Evolutionary conservation across 495 filamentous ascomycete species (phyloP).

Genomic region (Parathielavia hyrcaniae): DNA sequence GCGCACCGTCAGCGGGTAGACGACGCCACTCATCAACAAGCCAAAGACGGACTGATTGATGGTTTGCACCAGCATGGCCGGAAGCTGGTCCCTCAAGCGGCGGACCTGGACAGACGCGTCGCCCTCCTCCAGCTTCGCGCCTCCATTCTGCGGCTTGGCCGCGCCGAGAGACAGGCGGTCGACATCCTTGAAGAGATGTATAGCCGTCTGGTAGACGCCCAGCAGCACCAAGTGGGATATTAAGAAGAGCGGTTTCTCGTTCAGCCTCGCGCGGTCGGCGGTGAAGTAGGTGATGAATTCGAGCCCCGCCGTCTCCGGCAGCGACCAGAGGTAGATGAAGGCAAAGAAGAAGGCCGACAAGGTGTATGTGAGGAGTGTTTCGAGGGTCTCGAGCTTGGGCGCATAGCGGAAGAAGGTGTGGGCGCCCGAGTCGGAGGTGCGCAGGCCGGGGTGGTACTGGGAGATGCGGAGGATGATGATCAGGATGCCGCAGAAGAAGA

Average conservation of each 20-base stretch:
- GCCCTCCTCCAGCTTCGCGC: constrained; percentile 23
- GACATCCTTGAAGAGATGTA: constrained; percentile 68
- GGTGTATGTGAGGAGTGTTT: constrained; percentile 65
- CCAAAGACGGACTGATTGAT: constrained; percentile 41
- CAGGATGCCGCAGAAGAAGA: constrained; percentile 64
- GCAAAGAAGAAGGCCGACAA: constrained; percentile 77
- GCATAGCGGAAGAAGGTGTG: constrained; percentile 53
- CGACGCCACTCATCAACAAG: constrained; percentile 45
- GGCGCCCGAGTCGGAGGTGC: constrained; percentile 63
- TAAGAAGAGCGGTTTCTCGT: constrained; percentile 81
- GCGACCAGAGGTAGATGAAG: constrained; percentile 74
- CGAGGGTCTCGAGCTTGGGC: constrained; percentile 52
- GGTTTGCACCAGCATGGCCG: constrained; percentile 27
- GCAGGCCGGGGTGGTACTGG: constrained; percentile 68
- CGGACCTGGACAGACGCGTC: constrained; percentile 23
- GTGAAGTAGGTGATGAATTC: constrained; percentile 60
- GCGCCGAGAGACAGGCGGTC: constrained; percentile 57
- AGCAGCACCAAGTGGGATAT: constrained; percentile 61
- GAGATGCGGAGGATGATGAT: constrained; percentile 73
- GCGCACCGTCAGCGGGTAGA: constrained; percentile 62
- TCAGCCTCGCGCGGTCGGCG: constrained; percentile 70
- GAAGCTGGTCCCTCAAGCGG: constrained; percentile 32
- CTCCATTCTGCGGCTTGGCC: constrained; percentile 26
- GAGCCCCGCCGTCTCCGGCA: constrained; percentile 56
- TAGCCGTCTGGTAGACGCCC: constrained; percentile 59